Evolutionary conservation across 2,329 filamentous ascomycete species (phyloP), one percentile per base, ranked within the genome.

Genomic region (Phoma herbarum): DNA sequence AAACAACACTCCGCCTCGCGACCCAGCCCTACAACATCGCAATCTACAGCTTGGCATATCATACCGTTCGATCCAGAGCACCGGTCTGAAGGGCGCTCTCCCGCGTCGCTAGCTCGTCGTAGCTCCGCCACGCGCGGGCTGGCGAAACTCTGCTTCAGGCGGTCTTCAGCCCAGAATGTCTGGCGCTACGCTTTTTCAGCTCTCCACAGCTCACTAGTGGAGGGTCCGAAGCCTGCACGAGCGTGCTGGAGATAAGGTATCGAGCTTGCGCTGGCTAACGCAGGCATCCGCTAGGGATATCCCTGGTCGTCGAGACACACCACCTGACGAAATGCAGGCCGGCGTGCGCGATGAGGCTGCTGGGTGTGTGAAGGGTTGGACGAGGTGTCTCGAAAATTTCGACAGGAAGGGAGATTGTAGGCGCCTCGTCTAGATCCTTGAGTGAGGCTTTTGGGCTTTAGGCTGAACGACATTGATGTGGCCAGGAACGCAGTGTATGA

Each of bases 71-170:
- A 44, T 52, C 55, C 55, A 42, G 44, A 43, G 43, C 43, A 52
- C 43, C 49, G 55, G 55, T 39, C 55, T 58, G 48, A 45, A 44
- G 29, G 55, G 25, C 25, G 37, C 43, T 52, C 49, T 58, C 55
- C 49, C 55, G 55, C 37, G 6, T 16, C 37, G 37, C 43, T 52
- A 52, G 54, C 48, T 18, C n/a, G 10, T 31, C 11, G 29, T 8
- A 31, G 29, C 18, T n/a, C n/a, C n/a, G 54, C 37, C 42, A 42
- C 20, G 47, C 54, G 29, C 25, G n/a, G n/a, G 37, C 11, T 25
- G 39, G 16, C 37, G 33, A 42, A 44, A 48, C 35, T 50, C 25
- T 35, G 25, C 41, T 18, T 26, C 6, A n/a, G 16, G 16, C 16
- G 16, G 31, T 16, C 31, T 35, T 6, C 35, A 52, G 54, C 49